These are phyloP conservation scores for Hypoxylon sp. DNA, from an alignment of 2,329 filamentous ascomycete species.

Conservation along the genomic window DNA sequence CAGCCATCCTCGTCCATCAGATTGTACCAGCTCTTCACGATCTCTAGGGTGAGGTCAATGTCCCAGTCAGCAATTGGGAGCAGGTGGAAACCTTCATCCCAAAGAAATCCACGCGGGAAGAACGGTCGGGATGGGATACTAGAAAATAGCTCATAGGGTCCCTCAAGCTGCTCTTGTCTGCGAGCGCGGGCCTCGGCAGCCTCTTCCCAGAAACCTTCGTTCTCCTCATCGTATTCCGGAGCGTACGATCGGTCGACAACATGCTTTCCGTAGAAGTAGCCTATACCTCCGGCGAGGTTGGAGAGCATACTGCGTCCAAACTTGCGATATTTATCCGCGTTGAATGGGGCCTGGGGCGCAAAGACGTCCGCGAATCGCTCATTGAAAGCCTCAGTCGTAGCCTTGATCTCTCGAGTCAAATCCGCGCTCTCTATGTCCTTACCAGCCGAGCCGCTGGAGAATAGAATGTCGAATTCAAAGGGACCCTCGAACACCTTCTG, in stretches of 20 bases:
- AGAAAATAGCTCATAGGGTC: slow-evolving; percentile 90
- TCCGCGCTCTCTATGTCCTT: slow-evolving; percentile 71
- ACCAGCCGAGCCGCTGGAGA: slow-evolving; percentile 80
- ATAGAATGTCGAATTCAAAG: slow-evolving; percentile 95
- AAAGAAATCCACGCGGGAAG: slow-evolving; percentile 95
- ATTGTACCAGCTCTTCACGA: slow-evolving; percentile 95
- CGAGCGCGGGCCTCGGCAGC: slow-evolving; percentile 82
- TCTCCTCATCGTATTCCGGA: slow-evolving; percentile 94
- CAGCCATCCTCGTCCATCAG: slow-evolving; percentile 97
- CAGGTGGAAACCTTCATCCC: slow-evolving; percentile 98
- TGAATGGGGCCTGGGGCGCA: slow-evolving; percentile 81
- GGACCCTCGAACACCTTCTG: slow-evolving; percentile 92
- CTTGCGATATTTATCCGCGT: slow-evolving; percentile 76
- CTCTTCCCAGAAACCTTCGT: slow-evolving; percentile 96
- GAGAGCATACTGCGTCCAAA: slow-evolving; percentile 95
- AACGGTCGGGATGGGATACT: slow-evolving; percentile 93
- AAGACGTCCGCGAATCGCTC: slow-evolving; percentile 82
- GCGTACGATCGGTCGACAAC: slow-evolving; percentile 92
- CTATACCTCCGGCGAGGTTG: slow-evolving; percentile 92
- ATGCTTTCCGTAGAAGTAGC: slow-evolving; percentile 92
- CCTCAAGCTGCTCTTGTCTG: slow-evolving; percentile 78
- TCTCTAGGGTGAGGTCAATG: slow-evolving; percentile 86
- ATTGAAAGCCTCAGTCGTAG: slow-evolving; percentile 77
- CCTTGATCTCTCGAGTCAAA: slow-evolving; percentile 78
- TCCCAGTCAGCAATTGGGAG: slow-evolving; percentile 95